Base-by-base conservation (phyloP, 1,284 basidiomycete genomes). In the Puccinia novopanici region DNA sequence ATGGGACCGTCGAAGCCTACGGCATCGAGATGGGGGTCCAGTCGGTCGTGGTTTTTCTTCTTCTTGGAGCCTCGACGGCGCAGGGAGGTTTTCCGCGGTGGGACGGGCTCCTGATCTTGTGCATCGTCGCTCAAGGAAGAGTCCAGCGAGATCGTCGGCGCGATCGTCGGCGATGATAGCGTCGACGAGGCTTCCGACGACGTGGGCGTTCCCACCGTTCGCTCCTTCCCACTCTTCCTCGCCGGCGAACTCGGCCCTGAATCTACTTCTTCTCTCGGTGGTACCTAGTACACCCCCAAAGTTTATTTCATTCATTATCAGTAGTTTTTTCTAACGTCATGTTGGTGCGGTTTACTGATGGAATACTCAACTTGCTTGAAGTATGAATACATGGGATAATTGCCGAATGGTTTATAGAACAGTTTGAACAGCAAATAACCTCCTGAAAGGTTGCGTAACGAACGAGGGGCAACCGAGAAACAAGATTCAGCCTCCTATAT, bases 1-100 rank as follows among this genome's bases (percentile, higher is more conserved):
- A 79, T 79, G 10, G 76, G 76, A 30, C 76, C 76, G 45, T 79
- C 76, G 45, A 79, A 79, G 19, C 76, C 76, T 19, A 79, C 45
- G 24, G 22, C 27, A 50, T 68, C 40, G 22, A 27, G 19, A 76
- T 40, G 57, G 2, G 15, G 19, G 30, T 67, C 61, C 30, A 22
- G 19, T 0, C 24, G n/a, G 68, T 22, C 42, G 19, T 67, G 34
- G 40, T 68, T 68, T 24, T 48, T 45, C 9, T 1, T 27, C n/a
- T 68, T 68, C 42, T 42, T 71, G 27, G 65, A 79, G 24, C 27
- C 15, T 61, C 74, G 45, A 22, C 48, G 30, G 8, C 73, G 73
- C 12, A 75, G 30, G 5, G 45, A 45, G 4, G 34, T 37, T 27
- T 42, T 63, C 6, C 34, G 61, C 22, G 15, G 37, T 34, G n/a